Evolutionary conservation across 495 filamentous ascomycete species (phyloP).

Genomic region (Viridothelium virens): DNA sequence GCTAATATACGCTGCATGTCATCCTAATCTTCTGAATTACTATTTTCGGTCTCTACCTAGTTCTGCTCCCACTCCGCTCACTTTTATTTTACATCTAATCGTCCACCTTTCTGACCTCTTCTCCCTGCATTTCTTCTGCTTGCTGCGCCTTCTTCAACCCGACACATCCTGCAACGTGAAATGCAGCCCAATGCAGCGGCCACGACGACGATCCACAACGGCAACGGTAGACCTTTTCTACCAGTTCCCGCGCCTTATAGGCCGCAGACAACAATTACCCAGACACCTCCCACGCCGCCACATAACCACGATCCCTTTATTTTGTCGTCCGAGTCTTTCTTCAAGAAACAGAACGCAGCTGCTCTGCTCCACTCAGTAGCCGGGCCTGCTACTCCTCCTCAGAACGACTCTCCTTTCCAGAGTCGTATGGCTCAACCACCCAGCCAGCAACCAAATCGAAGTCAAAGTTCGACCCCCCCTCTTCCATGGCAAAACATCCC

Average conservation of each 20-base stretch:
- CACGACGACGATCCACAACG: background rate
- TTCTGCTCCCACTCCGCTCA: background rate
- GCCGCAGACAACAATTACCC: background rate
- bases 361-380: background rate
- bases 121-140: background rate
- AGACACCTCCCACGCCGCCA: constrained; percentile 1
- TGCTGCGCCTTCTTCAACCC: constrained; percentile 8
- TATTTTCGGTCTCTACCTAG: constrained; percentile 11
- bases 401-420: constrained; percentile 1
- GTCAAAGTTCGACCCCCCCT: background rate
- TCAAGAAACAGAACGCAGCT: constrained; percentile 1
- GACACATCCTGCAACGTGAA: constrained; percentile 1
- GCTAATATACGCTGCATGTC: constrained; percentile 3
- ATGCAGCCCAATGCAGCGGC: constrained; percentile 4
- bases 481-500: background rate
- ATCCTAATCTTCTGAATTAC: background rate
- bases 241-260: constrained; percentile 2
- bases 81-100: background rate
- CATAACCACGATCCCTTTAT: background rate
- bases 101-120: background rate
- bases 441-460: constrained; percentile 8
- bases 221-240: constrained; percentile 10
- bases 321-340: constrained; percentile 1
- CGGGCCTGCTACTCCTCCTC: constrained; percentile 6
- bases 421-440: constrained; percentile 9